phyloP scores from a whole-genome alignment of 345 rosid genomes.

The Gossypium australe region DNA sequence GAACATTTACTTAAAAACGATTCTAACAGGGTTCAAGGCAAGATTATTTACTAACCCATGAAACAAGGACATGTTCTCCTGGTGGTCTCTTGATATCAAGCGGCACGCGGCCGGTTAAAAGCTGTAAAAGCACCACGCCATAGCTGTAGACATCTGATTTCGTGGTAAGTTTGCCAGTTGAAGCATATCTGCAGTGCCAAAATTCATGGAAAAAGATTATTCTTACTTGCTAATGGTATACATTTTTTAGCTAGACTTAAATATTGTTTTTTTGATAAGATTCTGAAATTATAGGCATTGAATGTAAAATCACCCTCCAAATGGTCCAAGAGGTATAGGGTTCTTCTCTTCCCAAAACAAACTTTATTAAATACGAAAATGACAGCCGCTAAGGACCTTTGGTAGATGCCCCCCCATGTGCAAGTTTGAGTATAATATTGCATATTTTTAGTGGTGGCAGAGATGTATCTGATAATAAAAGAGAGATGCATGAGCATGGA shows the following conservation, averaged over 20 bases:
- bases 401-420: slow-evolving; percentile 20
- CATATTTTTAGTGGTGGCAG: slow-evolving; percentile 13
- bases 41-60: slow-evolving; percentile 53
- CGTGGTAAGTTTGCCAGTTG: slow-evolving; percentile 84
- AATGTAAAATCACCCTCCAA: not conserved
- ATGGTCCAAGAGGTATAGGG: not conserved
- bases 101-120: slow-evolving; percentile 78
- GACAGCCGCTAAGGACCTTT: slow-evolving; percentile 20
- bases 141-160: slow-evolving; percentile 93
- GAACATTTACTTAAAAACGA: not conserved
- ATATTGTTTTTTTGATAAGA: not conserved
- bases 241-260: too few relatives aligned
- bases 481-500: not conserved
- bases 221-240: too few relatives aligned
- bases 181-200: slow-evolving; percentile 52
- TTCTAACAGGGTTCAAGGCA: not conserved
- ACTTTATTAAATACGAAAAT: slow-evolving; percentile 20
- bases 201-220: not conserved
- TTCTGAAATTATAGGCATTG: not conserved
- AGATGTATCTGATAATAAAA: not conserved
- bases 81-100: slow-evolving; percentile 59
- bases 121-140: slow-evolving; percentile 76
- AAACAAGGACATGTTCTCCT: slow-evolving; percentile 80
- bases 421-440: slow-evolving; percentile 12
- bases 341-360: not conserved